Evolutionary conservation across 2,329 filamentous ascomycete species (phyloP).

Genomic region (Cladosporium sp.): DNA sequence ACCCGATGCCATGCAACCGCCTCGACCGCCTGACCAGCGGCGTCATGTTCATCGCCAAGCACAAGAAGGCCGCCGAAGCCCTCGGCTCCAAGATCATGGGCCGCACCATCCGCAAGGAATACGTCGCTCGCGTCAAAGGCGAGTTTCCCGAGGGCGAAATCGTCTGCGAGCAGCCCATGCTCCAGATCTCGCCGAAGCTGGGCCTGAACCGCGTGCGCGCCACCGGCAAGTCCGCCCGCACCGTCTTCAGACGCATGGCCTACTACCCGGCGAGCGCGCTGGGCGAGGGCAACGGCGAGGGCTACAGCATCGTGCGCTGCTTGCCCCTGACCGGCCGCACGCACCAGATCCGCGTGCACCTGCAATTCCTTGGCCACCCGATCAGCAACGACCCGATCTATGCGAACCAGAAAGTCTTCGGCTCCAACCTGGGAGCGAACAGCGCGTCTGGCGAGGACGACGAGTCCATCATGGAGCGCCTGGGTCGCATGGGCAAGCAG

Average conservation of each 20-base stretch:
- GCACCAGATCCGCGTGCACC: conserved; percentile 90
- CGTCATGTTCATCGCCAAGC: conserved; percentile 97
- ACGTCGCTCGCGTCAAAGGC: conserved; percentile 86
- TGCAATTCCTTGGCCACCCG: conserved; percentile 91
- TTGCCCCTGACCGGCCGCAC: conserved; percentile 90
- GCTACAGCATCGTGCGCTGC: conserved; percentile 94
- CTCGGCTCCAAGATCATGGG: conserved; percentile 74
- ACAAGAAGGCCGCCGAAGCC: conserved; percentile 72
- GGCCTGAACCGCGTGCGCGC: conserved; percentile 93
- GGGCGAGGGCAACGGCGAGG: conserved; percentile 45
- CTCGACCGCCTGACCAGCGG: conserved; percentile 91
- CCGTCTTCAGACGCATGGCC: conserved; percentile 88
- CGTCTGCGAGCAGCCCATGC: conserved; percentile 88
- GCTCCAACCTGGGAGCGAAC: conserved; percentile 69
- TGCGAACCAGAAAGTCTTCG: conserved; percentile 90
- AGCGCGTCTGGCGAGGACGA: conserved; percentile 72
- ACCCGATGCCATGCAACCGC: conserved; percentile 79
- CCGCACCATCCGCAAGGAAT: conserved; percentile 89
- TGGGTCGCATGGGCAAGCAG: conserved; percentile 89
- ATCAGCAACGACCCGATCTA: conserved; percentile 99
- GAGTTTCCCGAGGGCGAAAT: conserved; percentile 89
- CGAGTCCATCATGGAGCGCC: conserved; percentile 82
- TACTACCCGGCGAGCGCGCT: conserved; percentile 69
- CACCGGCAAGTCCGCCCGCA: conserved; percentile 84
- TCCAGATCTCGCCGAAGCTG: conserved; percentile 91